phyloP scores from a whole-genome alignment of 2,329 filamentous ascomycete genomes.

The Apiospora marii region DNA sequence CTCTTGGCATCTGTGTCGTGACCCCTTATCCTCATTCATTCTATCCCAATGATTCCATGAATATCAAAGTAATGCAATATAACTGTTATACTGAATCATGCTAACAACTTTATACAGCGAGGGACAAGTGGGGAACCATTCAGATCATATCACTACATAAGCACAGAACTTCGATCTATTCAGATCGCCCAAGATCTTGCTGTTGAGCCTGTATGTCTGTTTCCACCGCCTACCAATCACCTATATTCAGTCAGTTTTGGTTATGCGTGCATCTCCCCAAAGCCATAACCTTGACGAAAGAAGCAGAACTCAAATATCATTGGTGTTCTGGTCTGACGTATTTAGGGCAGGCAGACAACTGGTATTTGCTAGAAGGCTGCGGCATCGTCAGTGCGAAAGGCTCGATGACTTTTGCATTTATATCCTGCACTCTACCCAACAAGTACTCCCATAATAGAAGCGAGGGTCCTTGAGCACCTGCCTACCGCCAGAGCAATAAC shows the following conservation, averaged over 20 bases:
- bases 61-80: neutral
- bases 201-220: neutral
- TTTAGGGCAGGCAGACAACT: neutral
- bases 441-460: neutral
- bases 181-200: neutral
- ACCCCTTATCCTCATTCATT: neutral
- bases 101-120: neutral
- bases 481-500: neutral
- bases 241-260: neutral
- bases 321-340: neutral
- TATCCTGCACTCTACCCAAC: neutral
- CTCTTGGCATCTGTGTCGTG: neutral
- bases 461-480: neutral
- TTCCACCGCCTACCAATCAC: neutral
- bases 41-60: neutral
- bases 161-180: neutral
- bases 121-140: neutral
- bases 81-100: neutral
- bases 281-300: neutral
- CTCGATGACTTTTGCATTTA: neutral
- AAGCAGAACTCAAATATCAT: neutral
- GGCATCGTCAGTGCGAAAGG: neutral
- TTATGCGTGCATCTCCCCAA: neutral
- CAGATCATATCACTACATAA: neutral
- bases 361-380: neutral